These are phyloP conservation scores for Hyphodiscus hymeniophilus DNA, from an alignment of 495 filamentous ascomycete species.

Conservation along the genomic window DNA sequence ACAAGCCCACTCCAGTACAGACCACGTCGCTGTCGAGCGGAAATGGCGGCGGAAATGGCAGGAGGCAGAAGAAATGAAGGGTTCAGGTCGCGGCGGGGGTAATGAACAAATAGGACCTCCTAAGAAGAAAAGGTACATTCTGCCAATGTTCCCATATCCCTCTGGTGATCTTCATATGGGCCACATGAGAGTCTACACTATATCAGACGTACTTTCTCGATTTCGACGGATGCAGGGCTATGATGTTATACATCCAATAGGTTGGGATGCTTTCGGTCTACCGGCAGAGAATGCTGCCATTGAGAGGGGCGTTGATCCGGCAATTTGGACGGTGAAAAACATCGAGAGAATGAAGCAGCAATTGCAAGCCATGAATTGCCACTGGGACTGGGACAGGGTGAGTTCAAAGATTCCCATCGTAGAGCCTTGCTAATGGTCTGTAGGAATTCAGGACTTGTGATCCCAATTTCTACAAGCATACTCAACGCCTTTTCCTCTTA, in stretches of 20 bases:
- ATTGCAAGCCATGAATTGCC: constrained; percentile 63
- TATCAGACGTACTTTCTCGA: constrained; percentile 75
- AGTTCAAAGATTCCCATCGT: constrained; percentile 32
- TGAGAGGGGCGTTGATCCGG: constrained; percentile 70
- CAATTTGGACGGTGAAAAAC: constrained; percentile 69
- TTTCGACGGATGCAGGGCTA: constrained; percentile 70
- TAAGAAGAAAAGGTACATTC: constrained; percentile 57
- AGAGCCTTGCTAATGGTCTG: neutral
- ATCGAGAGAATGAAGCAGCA: constrained; percentile 81
- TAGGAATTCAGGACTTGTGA: constrained; percentile 80
- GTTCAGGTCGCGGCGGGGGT: too few species aligned
- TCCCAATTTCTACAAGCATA: constrained; percentile 81
- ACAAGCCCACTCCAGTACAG: neutral
- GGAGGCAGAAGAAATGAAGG: too few species aligned
- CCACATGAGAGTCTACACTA: constrained; percentile 83
- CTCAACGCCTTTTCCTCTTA: constrained; percentile 73
- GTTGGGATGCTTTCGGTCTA: constrained; percentile 88
- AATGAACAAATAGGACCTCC: too few species aligned
- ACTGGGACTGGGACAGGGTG: constrained; percentile 72
- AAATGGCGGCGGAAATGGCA: constrained; percentile 66
- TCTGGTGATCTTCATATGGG: constrained; percentile 86
- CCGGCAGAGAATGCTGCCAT: constrained; percentile 94
- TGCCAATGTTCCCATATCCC: constrained; percentile 92
- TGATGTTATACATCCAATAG: constrained; percentile 78
- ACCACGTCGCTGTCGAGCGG: constrained; percentile 51